Percentiles rank a stretch among this genome's conserved stretches.
Conservation (phyloP, 768 basidiomycete species). For the Cyclocybe aegerita region DNA sequence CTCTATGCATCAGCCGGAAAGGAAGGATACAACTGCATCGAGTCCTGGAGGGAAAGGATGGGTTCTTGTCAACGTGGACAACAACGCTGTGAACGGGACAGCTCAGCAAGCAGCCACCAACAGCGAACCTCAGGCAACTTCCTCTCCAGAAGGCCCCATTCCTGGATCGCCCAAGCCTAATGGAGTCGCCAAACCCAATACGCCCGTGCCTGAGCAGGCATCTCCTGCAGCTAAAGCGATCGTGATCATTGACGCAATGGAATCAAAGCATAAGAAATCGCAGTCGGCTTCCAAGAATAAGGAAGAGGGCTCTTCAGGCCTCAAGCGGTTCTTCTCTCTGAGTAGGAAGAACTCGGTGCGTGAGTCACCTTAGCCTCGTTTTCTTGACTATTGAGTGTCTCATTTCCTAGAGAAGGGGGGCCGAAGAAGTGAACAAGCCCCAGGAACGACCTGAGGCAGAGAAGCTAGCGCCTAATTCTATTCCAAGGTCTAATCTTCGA, state of each 20-base stretch:
- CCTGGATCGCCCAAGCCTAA: constrained; percentile 7
- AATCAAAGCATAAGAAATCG: constrained; percentile 41
- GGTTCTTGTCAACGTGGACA: constrained; percentile 66
- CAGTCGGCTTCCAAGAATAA: constrained; percentile 19
- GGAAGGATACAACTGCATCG: constrained; percentile 23
- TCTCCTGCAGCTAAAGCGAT: constrained; percentile 62
- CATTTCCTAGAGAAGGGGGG: constrained; percentile 10
- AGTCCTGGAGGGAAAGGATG: constrained; percentile 52
- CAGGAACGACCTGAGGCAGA: constrained; percentile 4
- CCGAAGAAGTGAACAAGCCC: constrained; percentile 11
- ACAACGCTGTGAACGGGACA: constrained; percentile 13
- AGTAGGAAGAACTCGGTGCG: constrained; percentile 38
- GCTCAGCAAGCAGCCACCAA: not conserved
- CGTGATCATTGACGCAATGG: constrained; percentile 57
- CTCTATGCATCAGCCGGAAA: constrained; percentile 20
- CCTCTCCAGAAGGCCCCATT: not conserved
- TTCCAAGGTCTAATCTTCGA: constrained; percentile 29
- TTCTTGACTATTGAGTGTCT: not conserved
- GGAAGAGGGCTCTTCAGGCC: constrained; percentile 17
- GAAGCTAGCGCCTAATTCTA: constrained; percentile 14
- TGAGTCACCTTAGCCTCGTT: constrained; percentile 10
- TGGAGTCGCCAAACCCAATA: constrained; percentile 8
- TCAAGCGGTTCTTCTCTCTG: constrained; percentile 39
- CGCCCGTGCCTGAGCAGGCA: constrained; percentile 11
- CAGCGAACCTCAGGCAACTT: not conserved